These are phyloP conservation scores for Brachypodium distachyon DNA, from an alignment of 202 grass and related monocot species.

Conservation along the genomic window DNA sequence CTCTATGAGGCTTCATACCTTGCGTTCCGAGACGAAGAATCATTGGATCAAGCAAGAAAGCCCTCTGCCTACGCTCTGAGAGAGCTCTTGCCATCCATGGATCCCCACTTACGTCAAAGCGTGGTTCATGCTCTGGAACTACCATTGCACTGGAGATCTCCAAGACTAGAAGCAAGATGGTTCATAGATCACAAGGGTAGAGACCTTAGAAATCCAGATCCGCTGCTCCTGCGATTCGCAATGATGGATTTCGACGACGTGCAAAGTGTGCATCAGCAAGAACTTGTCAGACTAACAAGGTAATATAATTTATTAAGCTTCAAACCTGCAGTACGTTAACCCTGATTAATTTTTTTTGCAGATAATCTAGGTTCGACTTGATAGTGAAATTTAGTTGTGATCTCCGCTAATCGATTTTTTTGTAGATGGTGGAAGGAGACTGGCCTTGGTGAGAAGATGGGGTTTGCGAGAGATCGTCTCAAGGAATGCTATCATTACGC, in stretches of 20 bases:
- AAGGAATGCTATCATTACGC: slow-evolving; percentile 38
- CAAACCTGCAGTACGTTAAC: not conserved
- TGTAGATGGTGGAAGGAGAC: slow-evolving; percentile 38
- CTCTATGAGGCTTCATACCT: slow-evolving; percentile 39
- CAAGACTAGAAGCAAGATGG: slow-evolving; percentile 33
- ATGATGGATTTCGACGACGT: slow-evolving; percentile 33
- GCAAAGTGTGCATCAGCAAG: slow-evolving; percentile 32
- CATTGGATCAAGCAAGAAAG: slow-evolving; percentile 8
- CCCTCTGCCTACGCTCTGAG: slow-evolving; percentile 8
- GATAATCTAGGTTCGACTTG: too few relatives aligned
- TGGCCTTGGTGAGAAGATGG: slow-evolving; percentile 6
- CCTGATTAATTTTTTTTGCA: too few relatives aligned
- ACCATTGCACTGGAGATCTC: slow-evolving; percentile 35
- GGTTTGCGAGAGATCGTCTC: slow-evolving; percentile 35
- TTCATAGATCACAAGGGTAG: slow-evolving; percentile 21
- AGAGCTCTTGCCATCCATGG: not conserved
- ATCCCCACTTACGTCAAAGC: not conserved
- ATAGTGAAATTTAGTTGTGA: too few relatives aligned
- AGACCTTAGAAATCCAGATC: not conserved
- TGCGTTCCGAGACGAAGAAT: slow-evolving; percentile 17
- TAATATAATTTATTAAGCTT: not conserved
- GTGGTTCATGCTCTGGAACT: slow-evolving; percentile 18
- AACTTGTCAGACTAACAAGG: slow-evolving; percentile 20
- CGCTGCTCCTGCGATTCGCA: slow-evolving; percentile 17
- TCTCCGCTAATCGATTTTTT: accelerated